Evolutionary conservation across 768 basidiomycete species (phyloP).

Genomic region (Postia placenta): DNA sequence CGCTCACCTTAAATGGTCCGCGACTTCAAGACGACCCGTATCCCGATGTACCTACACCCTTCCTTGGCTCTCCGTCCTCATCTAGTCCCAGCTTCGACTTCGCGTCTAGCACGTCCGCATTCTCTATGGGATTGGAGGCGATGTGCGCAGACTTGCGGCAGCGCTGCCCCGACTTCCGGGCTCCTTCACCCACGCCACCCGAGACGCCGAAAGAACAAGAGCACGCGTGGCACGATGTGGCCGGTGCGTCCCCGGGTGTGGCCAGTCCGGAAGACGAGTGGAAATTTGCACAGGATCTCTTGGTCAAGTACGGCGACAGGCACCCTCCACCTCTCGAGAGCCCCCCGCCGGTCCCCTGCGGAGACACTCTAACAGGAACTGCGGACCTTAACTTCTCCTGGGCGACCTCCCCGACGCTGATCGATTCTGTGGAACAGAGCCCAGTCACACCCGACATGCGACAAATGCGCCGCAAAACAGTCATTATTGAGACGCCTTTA

Average conservation of each 20-base stretch:
- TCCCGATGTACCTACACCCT: constrained; percentile 38
- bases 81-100: constrained; percentile 26
- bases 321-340: not conserved
- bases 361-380: not conserved
- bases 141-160: constrained; percentile 32
- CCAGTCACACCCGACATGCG: constrained; percentile 1
- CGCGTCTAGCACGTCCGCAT: constrained; percentile 4
- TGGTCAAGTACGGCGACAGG: constrained; percentile 13
- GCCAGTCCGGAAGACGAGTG: constrained; percentile 22
- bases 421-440: constrained; percentile 3
- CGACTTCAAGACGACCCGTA: constrained; percentile 23
- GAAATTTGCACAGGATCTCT: constrained; percentile 29
- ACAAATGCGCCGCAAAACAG: constrained; percentile 21
- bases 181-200: constrained; percentile 5
- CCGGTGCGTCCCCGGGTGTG: constrained; percentile 4
- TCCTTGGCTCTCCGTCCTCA: constrained; percentile 30
- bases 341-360: not conserved
- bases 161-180: constrained; percentile 24
- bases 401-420: constrained; percentile 10
- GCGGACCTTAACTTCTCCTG: constrained; percentile 9
- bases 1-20: constrained; percentile 23
- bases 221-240: not conserved
- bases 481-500: constrained; percentile 24
- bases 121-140: constrained; percentile 25
- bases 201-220: not conserved